Conservation (phyloP, 2,329 filamentous ascomycete genomes). For the Cladophialophora exuberans region DNA sequence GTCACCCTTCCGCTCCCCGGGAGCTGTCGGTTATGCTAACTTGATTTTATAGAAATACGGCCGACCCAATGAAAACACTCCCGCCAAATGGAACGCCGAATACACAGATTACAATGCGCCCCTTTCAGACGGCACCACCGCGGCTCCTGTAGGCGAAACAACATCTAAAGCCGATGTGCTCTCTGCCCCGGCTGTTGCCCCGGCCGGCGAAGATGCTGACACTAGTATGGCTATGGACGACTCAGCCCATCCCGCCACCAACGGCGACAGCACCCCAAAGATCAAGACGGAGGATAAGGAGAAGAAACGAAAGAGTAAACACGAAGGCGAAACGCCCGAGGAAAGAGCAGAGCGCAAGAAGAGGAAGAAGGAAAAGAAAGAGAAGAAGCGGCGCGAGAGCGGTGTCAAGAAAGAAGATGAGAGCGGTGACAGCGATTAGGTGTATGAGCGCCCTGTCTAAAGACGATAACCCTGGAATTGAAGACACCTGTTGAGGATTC, state of each 20-base stretch:
- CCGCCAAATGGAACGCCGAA: conserved; percentile 85
- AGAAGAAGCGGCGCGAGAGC: conserved; percentile 45
- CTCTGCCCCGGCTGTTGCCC: conserved; percentile 34
- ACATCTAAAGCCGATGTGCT: conserved; percentile 44
- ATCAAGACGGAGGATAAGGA: conserved; percentile 49
- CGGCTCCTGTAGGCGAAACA: conserved; percentile 53
- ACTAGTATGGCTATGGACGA: conserved; percentile 46
- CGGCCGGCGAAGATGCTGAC: conserved; percentile 41
- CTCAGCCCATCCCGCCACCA: conserved; percentile 42
- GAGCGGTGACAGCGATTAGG: conserved; percentile 29
- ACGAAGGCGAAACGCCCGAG: conserved; percentile 58
- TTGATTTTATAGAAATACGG: conserved; percentile 72
- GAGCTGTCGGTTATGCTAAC: conserved; percentile 4
- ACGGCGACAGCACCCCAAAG: conserved; percentile 42
- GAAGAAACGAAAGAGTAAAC: conserved; percentile 60
- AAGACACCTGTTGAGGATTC: too few species aligned
- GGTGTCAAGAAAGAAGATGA: conserved; percentile 27
- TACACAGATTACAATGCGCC: conserved; percentile 86
- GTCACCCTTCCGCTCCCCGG: conserved; percentile 29
- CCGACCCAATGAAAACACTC: conserved; percentile 87
- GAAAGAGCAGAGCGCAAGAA: conserved; percentile 54
- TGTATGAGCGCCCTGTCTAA: too few species aligned
- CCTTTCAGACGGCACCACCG: conserved; percentile 48
- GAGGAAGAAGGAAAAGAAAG: conserved; percentile 58
- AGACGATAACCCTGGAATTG: too few species aligned